Base-by-base conservation (phyloP, 495 filamentous ascomycete species). In the Pseudoneurospora amorphoporcata region DNA sequence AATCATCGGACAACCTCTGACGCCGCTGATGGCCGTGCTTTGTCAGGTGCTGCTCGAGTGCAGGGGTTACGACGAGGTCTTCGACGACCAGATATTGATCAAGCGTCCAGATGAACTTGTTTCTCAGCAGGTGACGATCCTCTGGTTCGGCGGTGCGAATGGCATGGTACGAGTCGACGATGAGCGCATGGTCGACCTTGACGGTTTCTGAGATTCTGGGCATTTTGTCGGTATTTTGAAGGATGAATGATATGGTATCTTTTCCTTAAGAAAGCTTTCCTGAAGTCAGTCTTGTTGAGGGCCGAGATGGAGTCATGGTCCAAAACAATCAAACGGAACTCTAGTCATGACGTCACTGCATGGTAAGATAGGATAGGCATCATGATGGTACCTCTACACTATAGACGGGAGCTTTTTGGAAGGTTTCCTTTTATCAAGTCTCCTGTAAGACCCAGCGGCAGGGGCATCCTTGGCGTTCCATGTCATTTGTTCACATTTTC, bases 71-170 rank as follows among this genome's bases (percentile, higher is more conserved):
- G 37, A 77, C 73, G 1, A 80, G 76, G n/a, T 80, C 76, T 35
- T 80, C 79, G 37, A 76, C 73, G 3, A 78, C 74, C 14, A 80
- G 74, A 23, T 79, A 80, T 16, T 76, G 74, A 19, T 75, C 72
- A 8, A 80, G 61, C 12, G 53, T 58, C 79, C 79, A 80, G 43
- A 80, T 70, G 71, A 80, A 78, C 19, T 75, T 53, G 61, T 75
- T 74, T 3, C 12, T 16, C 12, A 61, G 12, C 2, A 72, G 53
- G 16, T 74, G 42, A 70, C 75, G 72, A 19, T 72, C 68, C 29
- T 75, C 75, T 3, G 76, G 77, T 7, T 73, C 68, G 38, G 73
- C 53, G 12, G 69, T 38, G 1, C 71, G 35, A 2, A 80, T 73
- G 8, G 69, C 68, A 2, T 72, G 72, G 41, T 71, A 80, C 4